Evolutionary conservation across 805 yeast species (phyloP).

Genomic region (Blastobotrys peoriensis): DNA sequence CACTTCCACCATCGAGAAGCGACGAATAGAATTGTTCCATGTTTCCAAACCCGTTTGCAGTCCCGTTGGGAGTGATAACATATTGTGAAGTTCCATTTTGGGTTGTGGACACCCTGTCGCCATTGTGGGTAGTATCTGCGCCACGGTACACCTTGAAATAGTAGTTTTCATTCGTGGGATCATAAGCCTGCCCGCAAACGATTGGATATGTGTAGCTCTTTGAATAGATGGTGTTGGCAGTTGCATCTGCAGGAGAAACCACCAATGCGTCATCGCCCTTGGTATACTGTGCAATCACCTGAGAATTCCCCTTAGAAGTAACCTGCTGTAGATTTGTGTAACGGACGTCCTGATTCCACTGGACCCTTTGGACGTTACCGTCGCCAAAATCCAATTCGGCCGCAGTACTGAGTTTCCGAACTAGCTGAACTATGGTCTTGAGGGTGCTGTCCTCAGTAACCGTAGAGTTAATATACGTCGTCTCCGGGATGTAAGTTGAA

Average conservation of each 20-base stretch:
- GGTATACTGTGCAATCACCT: neutral
- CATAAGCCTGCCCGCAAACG: neutral
- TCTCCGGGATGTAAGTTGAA: neutral
- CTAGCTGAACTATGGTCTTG: neutral
- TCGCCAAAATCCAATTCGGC: neutral
- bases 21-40: neutral
- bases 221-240: neutral
- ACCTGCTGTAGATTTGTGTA: neutral
- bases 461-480: neutral
- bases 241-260: neutral
- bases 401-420: neutral
- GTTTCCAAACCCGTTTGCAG: neutral
- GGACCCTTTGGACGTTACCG: neutral
- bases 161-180: neutral
- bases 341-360: neutral
- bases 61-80: neutral
- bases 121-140: neutral
- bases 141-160: neutral
- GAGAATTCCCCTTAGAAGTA: neutral
- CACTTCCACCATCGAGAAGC: neutral
- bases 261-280: neutral
- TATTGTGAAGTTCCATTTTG: neutral
- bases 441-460: neutral
- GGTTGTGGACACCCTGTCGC: neutral
- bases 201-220: neutral